Percentiles rank a stretch among this genome's conserved stretches.
phyloP scores from a whole-genome alignment of 805 yeast genomes.

The Debaryomyces tyrocola region DNA sequence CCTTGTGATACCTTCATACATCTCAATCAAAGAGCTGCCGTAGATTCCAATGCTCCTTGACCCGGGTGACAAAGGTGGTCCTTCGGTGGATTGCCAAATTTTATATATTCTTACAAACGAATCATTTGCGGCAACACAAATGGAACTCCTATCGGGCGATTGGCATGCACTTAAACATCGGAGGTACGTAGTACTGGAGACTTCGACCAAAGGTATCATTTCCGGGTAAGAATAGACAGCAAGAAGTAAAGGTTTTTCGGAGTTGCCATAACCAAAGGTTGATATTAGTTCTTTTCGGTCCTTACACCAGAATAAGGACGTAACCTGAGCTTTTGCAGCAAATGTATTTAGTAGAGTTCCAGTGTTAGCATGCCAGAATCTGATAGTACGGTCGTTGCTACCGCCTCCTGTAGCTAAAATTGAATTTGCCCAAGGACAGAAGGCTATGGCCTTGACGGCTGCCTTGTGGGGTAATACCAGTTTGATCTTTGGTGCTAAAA shows the following conservation, averaged over 20 bases:
- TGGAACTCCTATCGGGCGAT: slow-evolving; percentile 61
- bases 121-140: slow-evolving; percentile 79
- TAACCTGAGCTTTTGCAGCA: slow-evolving; percentile 70
- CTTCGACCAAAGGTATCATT: slow-evolving; percentile 48
- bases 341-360: slow-evolving; percentile 66
- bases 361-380: slow-evolving; percentile 83
- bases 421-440: slow-evolving; percentile 85
- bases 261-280: slow-evolving; percentile 77
- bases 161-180: slow-evolving; percentile 66
- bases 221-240: slow-evolving; percentile 68
- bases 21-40: slow-evolving; percentile 39
- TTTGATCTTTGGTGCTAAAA: slow-evolving; percentile 41
- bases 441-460: slow-evolving; percentile 87
- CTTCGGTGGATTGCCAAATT: slow-evolving; percentile 54
- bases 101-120: slow-evolving; percentile 74
- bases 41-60: slow-evolving; percentile 26
- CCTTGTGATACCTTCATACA: slow-evolving; percentile 51
- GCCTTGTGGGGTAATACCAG: slow-evolving; percentile 67
- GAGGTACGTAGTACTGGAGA: slow-evolving; percentile 49
- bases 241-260: slow-evolving; percentile 50
- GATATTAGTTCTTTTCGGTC: slow-evolving; percentile 65
- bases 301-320: slow-evolving; percentile 76
- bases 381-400: slow-evolving; percentile 69
- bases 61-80: slow-evolving; percentile 31
- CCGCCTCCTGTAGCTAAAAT: slow-evolving; percentile 92